phyloP scores from a whole-genome alignment of 2,329 filamentous ascomycete species.

The Huntiella moniliformis region DNA sequence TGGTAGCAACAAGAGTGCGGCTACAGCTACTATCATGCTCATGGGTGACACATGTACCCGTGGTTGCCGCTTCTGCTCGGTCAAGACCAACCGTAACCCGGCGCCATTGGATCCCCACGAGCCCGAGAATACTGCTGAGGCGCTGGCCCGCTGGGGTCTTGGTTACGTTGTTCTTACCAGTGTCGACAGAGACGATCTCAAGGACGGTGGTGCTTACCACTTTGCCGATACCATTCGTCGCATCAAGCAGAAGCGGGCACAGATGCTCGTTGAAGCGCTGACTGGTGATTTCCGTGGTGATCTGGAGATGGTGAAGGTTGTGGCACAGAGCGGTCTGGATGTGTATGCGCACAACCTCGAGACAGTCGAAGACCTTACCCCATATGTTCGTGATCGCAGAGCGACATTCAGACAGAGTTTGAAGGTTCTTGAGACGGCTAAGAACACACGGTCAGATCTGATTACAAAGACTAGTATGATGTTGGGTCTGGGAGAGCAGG shows the following conservation, averaged over 20 bases:
- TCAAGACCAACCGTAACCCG: constrained; percentile 67
- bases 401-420: constrained; percentile 80
- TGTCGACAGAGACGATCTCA: constrained; percentile 84
- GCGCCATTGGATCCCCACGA: constrained; percentile 82
- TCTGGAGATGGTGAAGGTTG: constrained; percentile 65
- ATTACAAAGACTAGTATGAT: constrained; percentile 99
- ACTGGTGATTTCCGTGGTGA: constrained; percentile 80
- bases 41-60: constrained; percentile 98
- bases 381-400: constrained; percentile 72
- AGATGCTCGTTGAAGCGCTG: constrained; percentile 62
- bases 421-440: constrained; percentile 60
- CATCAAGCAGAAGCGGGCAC: constrained; percentile 70
- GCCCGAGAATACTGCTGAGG: constrained; percentile 91
- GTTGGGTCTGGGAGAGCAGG: constrained; percentile 84
- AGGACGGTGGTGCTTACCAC: constrained; percentile 73
- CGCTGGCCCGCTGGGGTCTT: constrained; percentile 76
- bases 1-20: constrained; percentile 67
- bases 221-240: constrained; percentile 86
- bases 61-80: constrained; percentile 90
- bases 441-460: constrained; percentile 49
- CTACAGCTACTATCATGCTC: constrained; percentile 96
- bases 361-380: constrained; percentile 79
- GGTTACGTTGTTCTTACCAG: constrained; percentile 90
- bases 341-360: constrained; percentile 97
- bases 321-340: constrained; percentile 76